Evolutionary conservation across 441 rosid species (phyloP).

Genomic region (Bruguiera hainesii): DNA sequence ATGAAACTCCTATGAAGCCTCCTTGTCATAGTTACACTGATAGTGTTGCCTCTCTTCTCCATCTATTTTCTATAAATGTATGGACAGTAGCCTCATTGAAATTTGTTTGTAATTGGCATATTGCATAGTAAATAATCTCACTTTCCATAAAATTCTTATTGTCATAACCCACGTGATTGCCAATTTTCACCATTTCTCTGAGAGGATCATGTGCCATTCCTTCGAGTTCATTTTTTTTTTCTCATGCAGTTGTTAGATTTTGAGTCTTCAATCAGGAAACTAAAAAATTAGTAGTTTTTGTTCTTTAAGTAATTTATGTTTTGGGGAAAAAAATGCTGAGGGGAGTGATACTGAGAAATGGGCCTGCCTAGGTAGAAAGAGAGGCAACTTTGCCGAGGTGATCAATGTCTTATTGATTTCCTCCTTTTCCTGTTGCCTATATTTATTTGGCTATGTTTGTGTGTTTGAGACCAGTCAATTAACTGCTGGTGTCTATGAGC

Average conservation of each 20-base stretch:
- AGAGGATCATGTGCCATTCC: background rate
- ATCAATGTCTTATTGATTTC: conserved; percentile 18
- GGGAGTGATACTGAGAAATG: background rate
- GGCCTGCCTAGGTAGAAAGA: background rate
- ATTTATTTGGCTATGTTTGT: conserved; percentile 10
- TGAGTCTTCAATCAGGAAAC: background rate
- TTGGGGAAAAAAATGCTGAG: background rate
- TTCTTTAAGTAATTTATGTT: background rate
- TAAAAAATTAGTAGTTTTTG: background rate
- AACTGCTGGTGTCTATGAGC: background rate
- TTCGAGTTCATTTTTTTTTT: background rate
- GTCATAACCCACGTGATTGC: background rate
- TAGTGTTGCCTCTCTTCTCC: background rate
- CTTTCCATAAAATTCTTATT: too few relatives aligned
- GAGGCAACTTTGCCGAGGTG: conserved; percentile 30
- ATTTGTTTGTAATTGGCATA: too few relatives aligned
- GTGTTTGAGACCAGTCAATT: background rate
- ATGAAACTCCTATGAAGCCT: conserved; percentile 44
- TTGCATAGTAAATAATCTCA: too few relatives aligned
- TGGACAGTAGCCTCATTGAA: too few relatives aligned
- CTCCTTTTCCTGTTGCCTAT: conserved; percentile 27
- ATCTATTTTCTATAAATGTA: background rate
- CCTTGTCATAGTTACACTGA: conserved; percentile 74
- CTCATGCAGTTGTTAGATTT: too few relatives aligned
- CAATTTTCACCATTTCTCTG: background rate